phyloP scores from a whole-genome alignment of 257 asterid species.

The Solanum peruvianum region DNA sequence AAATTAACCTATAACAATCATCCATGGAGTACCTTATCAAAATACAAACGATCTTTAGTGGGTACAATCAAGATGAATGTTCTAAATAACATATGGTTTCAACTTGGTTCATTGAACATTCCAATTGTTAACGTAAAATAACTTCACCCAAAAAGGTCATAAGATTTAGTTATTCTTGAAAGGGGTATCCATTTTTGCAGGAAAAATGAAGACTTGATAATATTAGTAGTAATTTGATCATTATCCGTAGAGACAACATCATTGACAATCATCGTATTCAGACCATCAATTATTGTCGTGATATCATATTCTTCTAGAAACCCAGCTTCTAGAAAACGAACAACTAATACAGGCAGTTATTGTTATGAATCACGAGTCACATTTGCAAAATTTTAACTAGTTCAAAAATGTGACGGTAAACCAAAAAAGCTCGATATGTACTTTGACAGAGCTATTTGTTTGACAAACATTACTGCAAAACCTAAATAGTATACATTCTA shows the following conservation, averaged over 20 bases:
- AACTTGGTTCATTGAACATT: neutral
- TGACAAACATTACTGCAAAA: too few species aligned
- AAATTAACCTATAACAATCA: too few species aligned
- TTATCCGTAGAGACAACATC: neutral
- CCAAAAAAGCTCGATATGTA: too few species aligned
- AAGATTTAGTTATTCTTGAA: neutral
- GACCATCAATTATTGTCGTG: neutral
- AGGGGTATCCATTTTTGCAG: neutral
- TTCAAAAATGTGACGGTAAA: too few species aligned
- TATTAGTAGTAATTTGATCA: neutral
- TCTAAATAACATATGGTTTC: neutral
- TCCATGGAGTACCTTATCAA: too few species aligned
- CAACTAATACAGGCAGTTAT: neutral
- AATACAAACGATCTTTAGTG: too few species aligned
- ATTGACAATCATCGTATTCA: neutral
- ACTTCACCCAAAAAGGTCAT: neutral
- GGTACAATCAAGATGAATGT: too few species aligned
- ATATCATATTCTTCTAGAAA: neutral
- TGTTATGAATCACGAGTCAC: neutral
- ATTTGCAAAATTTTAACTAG: too few species aligned
- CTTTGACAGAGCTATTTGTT: too few species aligned
- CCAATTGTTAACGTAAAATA: neutral
- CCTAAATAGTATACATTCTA: neutral
- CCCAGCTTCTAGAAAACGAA: neutral
- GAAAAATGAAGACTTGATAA: neutral